Evolutionary conservation across 257 asterid genomes (phyloP).

Genomic region (Solanum dulcamara): DNA sequence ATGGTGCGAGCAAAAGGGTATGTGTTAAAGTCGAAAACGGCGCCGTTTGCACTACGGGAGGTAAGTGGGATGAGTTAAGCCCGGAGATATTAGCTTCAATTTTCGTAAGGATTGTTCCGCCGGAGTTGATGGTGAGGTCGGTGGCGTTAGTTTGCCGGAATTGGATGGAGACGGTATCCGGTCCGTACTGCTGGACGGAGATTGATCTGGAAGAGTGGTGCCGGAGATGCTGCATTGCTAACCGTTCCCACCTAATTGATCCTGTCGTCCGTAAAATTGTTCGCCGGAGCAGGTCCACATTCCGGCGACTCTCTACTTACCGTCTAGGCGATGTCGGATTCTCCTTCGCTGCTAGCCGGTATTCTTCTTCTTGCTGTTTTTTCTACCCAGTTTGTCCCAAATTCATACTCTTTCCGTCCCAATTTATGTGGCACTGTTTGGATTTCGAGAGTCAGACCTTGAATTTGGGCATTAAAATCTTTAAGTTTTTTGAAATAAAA

Average conservation of each 20-base stretch:
- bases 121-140: not conserved
- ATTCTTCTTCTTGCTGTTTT: not conserved
- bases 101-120: not conserved
- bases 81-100: not conserved
- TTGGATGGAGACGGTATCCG: conserved; percentile 11
- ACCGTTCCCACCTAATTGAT: not conserved
- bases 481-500: too few relatives aligned
- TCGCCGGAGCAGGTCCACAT: conserved; percentile 4
- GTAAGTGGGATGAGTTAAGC: not conserved
- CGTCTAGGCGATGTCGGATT: conserved; percentile 8
- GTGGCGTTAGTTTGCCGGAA: conserved; percentile 5
- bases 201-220: conserved; percentile 11
- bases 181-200: conserved; percentile 11
- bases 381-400: not conserved
- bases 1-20: not conserved
- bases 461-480: too few relatives aligned
- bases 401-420: too few relatives aligned
- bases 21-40: not conserved
- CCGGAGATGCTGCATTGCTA: not conserved
- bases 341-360: conserved; percentile 9
- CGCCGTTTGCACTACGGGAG: not conserved
- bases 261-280: conserved; percentile 5
- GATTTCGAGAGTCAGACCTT: too few relatives aligned
- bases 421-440: too few relatives aligned
- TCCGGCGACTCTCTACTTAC: not conserved